A percentile compares a stretch with the other conserved stretches of the same genome.
Evolutionary conservation across 1,284 basidiomycete genomes (phyloP).

Genomic region (Cutaneotrichosporon mucoides): DNA sequence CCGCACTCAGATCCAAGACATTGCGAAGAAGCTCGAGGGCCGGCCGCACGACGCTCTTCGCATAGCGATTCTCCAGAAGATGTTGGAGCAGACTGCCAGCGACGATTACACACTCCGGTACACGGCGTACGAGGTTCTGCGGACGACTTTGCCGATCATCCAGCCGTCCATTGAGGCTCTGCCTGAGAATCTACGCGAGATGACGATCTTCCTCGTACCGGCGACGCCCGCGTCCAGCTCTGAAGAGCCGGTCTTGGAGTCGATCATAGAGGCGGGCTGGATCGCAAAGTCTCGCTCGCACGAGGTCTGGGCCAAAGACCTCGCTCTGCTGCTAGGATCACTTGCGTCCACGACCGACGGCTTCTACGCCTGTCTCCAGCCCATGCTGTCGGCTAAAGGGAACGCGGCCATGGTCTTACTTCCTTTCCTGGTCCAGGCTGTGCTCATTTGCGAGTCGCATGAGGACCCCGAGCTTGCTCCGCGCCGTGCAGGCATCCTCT

Average conservation of each 20-base stretch:
- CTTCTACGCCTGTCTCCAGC: constrained; percentile 66
- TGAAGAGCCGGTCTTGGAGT: not conserved
- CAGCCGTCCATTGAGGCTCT: constrained; percentile 1
- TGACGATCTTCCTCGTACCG: constrained; percentile 8
- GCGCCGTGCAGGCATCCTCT: constrained; percentile 48
- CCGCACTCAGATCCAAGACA: constrained; percentile 1
- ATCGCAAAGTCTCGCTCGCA: constrained; percentile 15
- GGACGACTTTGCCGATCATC: constrained; percentile 10
- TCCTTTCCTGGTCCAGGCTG: constrained; percentile 68
- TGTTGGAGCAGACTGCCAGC: constrained; percentile 12
- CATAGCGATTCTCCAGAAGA: constrained; percentile 13
- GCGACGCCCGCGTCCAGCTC: not conserved
- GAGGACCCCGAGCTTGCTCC: constrained; percentile 3
- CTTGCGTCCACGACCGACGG: constrained; percentile 56
- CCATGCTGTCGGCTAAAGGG: constrained; percentile 58
- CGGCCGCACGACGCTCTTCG: constrained; percentile 1
- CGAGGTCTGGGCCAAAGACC: constrained; percentile 59
- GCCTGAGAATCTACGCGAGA: constrained; percentile 5
- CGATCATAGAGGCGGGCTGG: constrained; percentile 16
- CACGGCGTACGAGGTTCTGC: constrained; percentile 21
- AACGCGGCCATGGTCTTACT: constrained; percentile 62
- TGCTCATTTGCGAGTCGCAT: constrained; percentile 53
- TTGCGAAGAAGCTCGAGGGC: not conserved
- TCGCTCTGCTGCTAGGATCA: constrained; percentile 63
- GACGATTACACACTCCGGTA: constrained; percentile 20